Base-by-base conservation (phyloP, 2,329 filamentous ascomycete species). In the Aspergillus sp. region DNA sequence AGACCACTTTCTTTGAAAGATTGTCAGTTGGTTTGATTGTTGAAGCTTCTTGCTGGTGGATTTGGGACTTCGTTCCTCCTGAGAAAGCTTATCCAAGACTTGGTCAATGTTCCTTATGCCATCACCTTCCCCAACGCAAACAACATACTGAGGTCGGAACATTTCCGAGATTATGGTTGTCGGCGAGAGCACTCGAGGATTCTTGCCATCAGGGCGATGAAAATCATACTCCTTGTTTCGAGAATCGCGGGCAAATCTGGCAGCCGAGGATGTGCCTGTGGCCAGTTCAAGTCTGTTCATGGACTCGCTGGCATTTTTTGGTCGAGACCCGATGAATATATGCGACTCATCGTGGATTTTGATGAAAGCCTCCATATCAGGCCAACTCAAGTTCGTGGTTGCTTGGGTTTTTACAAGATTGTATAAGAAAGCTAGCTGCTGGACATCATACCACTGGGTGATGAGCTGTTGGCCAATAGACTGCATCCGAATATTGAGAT, bases 281-380 rank as follows among this genome's bases (percentile, higher is more conserved):
- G 60, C 63, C 44, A 67, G 43, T 51, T 66, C 53, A 33, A 68
- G 61, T 46, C 63, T 45, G 17, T 67, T 64, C 35, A 66, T 47
- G 2, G 63, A 66, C 49, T 68, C 62, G 2, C 7, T 45, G 9
- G 58, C 60, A 26, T 65, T 59, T 41, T 64, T 65, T 33, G 64
- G 65, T 36, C 63, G 59, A 3, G 57, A 54, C 24, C 65, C 62
- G 40, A 67, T 48, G 47, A 68, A 67, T 17, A 68, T 65, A 49
- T 61, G 58, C 53, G 58, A 61, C 38, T 67, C 62, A 38, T 64
- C 61, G 50, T 68, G 65, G 14, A 68, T 65, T 43, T 65, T 61
- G 42, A 66, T 57, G 43, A 67, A 66, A 45, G 62, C 46, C 16
- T 67, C 64, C 54, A 68, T 67, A 46, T 68, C 63, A 48, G 63